Percentiles rank a stretch among this genome's conserved stretches.
These are phyloP conservation scores for Theobroma grandiflorum DNA, from an alignment of 441 rosid species.

Conservation along the genomic window DNA sequence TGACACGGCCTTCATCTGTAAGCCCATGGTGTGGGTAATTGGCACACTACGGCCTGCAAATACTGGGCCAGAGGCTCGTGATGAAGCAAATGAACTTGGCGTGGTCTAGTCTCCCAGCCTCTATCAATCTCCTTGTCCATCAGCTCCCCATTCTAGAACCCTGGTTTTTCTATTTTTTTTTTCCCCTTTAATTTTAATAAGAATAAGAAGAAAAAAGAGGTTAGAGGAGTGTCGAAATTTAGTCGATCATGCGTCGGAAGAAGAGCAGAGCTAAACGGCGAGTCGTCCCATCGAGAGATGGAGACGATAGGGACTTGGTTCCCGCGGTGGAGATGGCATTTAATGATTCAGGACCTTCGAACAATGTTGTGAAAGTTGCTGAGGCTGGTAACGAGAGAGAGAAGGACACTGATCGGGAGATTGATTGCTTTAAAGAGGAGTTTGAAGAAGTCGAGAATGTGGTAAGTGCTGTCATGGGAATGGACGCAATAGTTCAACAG, in stretches of 20 bases:
- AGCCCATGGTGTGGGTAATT: neutral
- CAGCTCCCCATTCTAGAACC: too few species aligned
- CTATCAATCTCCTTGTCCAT: too few species aligned
- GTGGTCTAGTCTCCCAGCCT: neutral
- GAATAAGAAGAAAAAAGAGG: neutral
- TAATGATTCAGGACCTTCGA: neutral
- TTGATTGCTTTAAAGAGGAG: constrained; percentile 20
- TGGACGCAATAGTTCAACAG: constrained; percentile 16
- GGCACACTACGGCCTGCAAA: neutral
- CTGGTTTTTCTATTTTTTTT: neutral
- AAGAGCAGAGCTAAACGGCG: constrained; percentile 23
- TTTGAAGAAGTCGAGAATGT: constrained; percentile 31
- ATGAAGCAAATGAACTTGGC: neutral
- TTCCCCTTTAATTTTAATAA: neutral
- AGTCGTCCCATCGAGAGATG: neutral
- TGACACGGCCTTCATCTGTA: neutral
- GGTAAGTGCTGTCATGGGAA: constrained; percentile 25
- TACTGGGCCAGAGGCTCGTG: neutral
- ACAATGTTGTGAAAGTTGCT: neutral
- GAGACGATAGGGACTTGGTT: neutral
- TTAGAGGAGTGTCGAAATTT: neutral
- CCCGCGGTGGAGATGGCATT: neutral
- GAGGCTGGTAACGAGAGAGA: neutral
- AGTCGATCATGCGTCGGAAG: constrained; percentile 21
- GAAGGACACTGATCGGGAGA: neutral